phyloP scores from a whole-genome alignment of 257 asterid genomes.

The Solanum chilense region DNA sequence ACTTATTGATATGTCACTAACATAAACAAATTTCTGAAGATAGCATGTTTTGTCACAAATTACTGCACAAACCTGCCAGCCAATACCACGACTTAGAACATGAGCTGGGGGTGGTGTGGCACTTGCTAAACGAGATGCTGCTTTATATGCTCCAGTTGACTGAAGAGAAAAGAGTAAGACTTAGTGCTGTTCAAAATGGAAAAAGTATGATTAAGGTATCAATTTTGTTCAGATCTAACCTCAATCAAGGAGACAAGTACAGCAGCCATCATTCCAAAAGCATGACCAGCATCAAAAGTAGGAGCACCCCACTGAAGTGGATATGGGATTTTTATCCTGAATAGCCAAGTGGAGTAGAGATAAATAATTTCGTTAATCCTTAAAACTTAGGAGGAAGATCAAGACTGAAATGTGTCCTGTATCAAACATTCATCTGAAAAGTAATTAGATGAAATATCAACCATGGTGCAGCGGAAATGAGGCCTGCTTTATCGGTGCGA shows the following conservation, averaged over 20 bases:
- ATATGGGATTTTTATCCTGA: constrained; percentile 88
- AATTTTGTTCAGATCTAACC: constrained; percentile 23
- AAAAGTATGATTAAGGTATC: not conserved
- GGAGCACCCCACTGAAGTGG: constrained; percentile 99
- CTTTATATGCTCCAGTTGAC: constrained; percentile 98
- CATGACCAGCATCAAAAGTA: constrained; percentile 92
- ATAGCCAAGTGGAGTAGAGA: not conserved
- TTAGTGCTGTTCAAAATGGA: not conserved
- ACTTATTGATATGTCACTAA: not conserved
- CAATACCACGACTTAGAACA: constrained; percentile 97
- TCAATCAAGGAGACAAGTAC: constrained; percentile 87
- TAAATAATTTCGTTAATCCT: not conserved
- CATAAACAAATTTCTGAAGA: not conserved
- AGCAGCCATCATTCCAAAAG: constrained; percentile 98
- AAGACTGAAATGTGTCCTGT: not conserved
- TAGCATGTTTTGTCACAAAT: not conserved
- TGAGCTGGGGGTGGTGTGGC: constrained; percentile 99
- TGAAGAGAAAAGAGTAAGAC: constrained; percentile 13
- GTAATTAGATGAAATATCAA: constrained; percentile 11
- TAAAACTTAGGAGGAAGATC: not conserved
- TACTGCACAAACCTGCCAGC: constrained; percentile 73
- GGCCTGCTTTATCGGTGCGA: constrained; percentile 74
- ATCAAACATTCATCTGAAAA: not conserved
- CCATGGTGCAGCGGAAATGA: constrained; percentile 90
- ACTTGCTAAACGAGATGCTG: constrained; percentile 93